Base-by-base conservation (phyloP, 2,329 filamentous ascomycete species). In the Berkeleyomyces rouxiae region DNA sequence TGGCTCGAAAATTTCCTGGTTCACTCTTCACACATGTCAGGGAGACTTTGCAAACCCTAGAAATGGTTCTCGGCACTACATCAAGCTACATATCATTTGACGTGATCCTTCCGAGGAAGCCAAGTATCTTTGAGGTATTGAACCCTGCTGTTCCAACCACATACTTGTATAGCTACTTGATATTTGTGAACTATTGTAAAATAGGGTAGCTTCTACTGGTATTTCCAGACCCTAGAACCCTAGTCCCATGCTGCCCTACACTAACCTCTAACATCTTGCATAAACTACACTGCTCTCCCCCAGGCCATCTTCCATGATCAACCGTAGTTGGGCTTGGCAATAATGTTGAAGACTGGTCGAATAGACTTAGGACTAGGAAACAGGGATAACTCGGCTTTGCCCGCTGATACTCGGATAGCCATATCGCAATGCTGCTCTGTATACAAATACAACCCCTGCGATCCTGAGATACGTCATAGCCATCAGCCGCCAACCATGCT, bases 21-120 rank as follows among this genome's bases (percentile, higher is more conserved):
- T 2, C 23, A 23, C 37, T 55, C 49, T 55, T 37, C 31, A 36
- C 10, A 23, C 23, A 23, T 23, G 23, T 23, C 23, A 23, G 31
- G 5, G 9, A 37, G 49, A 36, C 31, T 53, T 53, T 37, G 3
- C 36, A 36, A 55, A 55, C 49, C 49, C 49, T 55, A 55, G 23
- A 7, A 55, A 55, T 6, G 49, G 10, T 6, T 13, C 49, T 36
- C 49, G 49, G 49, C 11, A 55, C 4, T 55, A 55, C 49, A 55
- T 33, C 3, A 36, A 55, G 49, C 49, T 55, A 55, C 49, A 55
- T 13, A n/a, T 10, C 13, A n/a, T 33, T n/a, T 55, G 49, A 55
- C 49, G 49, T 55, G 49, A 55, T 55, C 49, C 49, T 55, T 33
- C 49, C 49, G 49, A 55, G 49, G 37, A 55, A 55, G 33, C 49